Evolutionary conservation across 305 asterid species (phyloP).

Genomic region (Fraxinus dipetala): DNA sequence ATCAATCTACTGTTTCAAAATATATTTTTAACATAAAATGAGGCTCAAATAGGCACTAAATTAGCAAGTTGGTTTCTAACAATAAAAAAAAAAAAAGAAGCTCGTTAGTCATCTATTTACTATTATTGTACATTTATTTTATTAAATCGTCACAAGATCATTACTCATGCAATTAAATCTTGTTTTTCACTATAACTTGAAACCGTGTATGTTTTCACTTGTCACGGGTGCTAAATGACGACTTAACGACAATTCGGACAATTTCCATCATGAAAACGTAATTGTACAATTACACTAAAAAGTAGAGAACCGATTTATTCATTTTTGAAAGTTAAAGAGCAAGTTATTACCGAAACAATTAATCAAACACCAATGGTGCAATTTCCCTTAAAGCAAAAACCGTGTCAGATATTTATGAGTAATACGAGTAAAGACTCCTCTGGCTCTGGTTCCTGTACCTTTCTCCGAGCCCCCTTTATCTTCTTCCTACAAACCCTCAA

Average conservation of each 20-base stretch:
- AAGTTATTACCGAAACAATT: not conserved
- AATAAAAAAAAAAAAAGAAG: not conserved
- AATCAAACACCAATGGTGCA: not conserved
- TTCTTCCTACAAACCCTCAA: slow-evolving; percentile 9
- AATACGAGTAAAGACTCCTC: not conserved
- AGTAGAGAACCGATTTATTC: not conserved
- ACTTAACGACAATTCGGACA: not conserved
- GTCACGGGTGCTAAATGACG: not conserved
- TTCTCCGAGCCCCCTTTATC: not conserved
- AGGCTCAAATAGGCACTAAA: too few species aligned
- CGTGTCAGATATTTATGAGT: not conserved
- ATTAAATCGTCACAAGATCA: too few species aligned
- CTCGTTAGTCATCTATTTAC: not conserved
- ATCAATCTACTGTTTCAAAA: too few species aligned
- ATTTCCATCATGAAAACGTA: not conserved
- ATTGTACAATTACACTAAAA: not conserved
- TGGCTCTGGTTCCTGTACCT: not conserved
- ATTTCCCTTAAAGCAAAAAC: not conserved
- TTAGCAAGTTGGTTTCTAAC: not conserved
- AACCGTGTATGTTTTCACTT: not conserved
- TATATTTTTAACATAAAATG: too few species aligned
- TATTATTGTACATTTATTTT: too few species aligned
- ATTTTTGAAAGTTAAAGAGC: not conserved
- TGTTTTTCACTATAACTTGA: not conserved
- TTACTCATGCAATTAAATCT: not conserved